Base-by-base conservation (phyloP, 371 early-diverging fungal genomes). In the Phascolomyces articulosus region DNA sequence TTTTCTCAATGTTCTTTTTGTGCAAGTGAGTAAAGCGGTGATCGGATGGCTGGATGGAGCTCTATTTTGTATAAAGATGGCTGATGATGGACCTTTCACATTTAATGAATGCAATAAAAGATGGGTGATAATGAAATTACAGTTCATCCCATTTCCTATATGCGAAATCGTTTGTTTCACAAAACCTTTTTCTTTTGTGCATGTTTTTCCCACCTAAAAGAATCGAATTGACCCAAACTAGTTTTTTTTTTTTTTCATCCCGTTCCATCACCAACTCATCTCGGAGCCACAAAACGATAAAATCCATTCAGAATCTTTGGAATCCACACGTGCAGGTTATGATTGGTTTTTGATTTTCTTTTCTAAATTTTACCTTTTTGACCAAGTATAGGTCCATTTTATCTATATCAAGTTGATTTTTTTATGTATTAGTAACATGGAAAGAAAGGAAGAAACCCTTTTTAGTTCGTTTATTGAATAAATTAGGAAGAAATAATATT, bases 311-410 rank as follows among this genome's bases (percentile, higher is more conserved):
- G 27, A 20, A 40, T 28, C 40, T 10, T 21, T 40, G 27, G 23
- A 55, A 55, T 41, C 63, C 48, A 62, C 63, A 62, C 63, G 63
- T 62, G 63, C 55, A 40, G 27, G 27, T 16, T 21, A 31, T 62
- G 63, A 62, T 62, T 62, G 63, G 63, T 41, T 62, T 40, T 40
- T 55, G 63, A 28, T 38, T 34, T 59, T 55, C 18, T 55, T 27
- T 38, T 44, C 63, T 41, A 54, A 62, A 62, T 40, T 18, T 47
- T 40, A 41, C 40, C 41, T 55, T 41, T 62, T 62, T 40, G 21
- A 18, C 51, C 34, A 28, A 8, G 40, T 40, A 27, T 47, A 18
- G n/a, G 4, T 11, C 47, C 20, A 38, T 59, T 47, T 60, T 60
- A 48, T 49, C 61, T 29, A 49, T 49, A 60, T 49, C 40, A 23